Conservation (phyloP, 768 basidiomycete species). For the Fomitopsis serialis region DNA sequence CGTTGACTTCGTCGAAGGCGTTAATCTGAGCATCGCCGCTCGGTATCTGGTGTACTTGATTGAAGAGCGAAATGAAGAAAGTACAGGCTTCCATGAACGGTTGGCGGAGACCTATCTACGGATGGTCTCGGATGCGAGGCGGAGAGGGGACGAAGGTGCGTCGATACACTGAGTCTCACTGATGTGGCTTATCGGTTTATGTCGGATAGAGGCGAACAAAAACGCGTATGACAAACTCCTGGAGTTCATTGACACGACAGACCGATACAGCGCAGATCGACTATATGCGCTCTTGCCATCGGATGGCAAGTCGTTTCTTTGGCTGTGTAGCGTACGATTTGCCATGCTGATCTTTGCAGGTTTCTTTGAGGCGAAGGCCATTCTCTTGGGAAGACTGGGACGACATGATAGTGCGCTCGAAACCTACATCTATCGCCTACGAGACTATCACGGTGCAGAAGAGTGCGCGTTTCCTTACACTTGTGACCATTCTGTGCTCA, state of each 20-base stretch:
- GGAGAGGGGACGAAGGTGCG: constrained; percentile 53
- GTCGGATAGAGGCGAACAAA: constrained; percentile 36
- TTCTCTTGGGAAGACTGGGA: constrained; percentile 83
- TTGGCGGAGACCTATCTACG: constrained; percentile 82
- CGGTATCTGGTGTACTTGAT: constrained; percentile 87
- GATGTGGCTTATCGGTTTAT: constrained; percentile 2
- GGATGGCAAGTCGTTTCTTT: constrained; percentile 50
- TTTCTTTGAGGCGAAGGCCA: constrained; percentile 86
- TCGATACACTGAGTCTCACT: not conserved
- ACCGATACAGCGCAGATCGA: constrained; percentile 69
- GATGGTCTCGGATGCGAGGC: constrained; percentile 56
- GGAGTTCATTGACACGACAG: constrained; percentile 66
- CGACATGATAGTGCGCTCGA: constrained; percentile 94
- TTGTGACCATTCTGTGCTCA: too few species aligned
- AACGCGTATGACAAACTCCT: constrained; percentile 67
- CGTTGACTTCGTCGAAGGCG: constrained; percentile 68
- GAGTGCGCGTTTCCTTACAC: constrained; percentile 44
- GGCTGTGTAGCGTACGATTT: not conserved
- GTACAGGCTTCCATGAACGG: constrained; percentile 76
- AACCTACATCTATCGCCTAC: constrained; percentile 84
- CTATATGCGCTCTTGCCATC: constrained; percentile 76
- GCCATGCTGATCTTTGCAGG: constrained; percentile 37
- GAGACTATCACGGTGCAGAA: constrained; percentile 84
- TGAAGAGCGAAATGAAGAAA: constrained; percentile 62
- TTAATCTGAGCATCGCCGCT: constrained; percentile 64